These are phyloP conservation scores for Lipomyces oligophaga DNA, from an alignment of 805 yeast genomes.

Conservation along the genomic window DNA sequence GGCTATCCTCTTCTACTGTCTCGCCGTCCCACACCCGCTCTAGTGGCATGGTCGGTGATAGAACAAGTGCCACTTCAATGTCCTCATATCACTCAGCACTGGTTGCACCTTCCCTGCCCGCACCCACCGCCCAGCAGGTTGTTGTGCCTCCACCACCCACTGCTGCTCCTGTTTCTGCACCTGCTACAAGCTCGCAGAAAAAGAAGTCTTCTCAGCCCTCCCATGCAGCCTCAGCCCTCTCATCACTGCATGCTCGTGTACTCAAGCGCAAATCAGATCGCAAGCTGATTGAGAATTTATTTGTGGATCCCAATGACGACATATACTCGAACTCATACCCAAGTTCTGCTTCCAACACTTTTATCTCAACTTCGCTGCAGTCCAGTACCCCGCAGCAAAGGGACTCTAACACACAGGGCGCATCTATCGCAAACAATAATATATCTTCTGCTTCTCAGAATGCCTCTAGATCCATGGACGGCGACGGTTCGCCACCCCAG, in stretches of 20 bases:
- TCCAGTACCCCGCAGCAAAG: background rate
- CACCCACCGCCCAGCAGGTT: background rate
- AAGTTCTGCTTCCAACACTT: too few species aligned
- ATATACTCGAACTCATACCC: too few species aligned
- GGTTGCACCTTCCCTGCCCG: background rate
- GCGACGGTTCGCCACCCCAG: too few species aligned
- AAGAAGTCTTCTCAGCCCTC: too few species aligned
- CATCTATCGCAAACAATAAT: too few species aligned
- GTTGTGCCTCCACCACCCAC: background rate
- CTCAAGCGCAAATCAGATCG: constrained; percentile 10
- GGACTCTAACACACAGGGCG: too few species aligned
- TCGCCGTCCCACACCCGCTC: background rate
- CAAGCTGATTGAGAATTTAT: constrained; percentile 16
- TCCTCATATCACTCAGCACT: background rate
- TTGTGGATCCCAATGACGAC: too few species aligned
- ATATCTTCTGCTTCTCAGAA: background rate
- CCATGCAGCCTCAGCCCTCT: constrained; percentile 3
- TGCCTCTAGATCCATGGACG: background rate
- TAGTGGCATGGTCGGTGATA: background rate
- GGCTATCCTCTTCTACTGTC: background rate
- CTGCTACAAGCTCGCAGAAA: too few species aligned
- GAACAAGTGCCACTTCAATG: constrained; percentile 1
- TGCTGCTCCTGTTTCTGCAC: background rate
- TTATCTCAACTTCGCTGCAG: constrained; percentile 5
- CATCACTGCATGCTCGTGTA: constrained; percentile 13